Conservation (phyloP, 2,329 filamentous ascomycete genomes). For the Aspergillus brunneoviolaceus region DNA sequence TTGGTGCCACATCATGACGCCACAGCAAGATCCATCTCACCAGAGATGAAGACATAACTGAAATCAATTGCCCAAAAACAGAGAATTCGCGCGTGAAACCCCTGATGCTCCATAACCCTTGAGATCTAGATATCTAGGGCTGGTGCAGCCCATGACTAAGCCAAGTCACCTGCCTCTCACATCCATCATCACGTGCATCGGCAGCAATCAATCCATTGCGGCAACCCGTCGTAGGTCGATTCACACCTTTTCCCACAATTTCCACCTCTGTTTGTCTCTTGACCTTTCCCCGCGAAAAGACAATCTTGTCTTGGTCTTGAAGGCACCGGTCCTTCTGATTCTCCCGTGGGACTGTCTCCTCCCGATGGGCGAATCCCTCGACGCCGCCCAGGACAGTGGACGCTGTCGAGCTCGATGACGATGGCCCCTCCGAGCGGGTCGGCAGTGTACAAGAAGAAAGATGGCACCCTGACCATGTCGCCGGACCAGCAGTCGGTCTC, state of each 20-base stretch:
- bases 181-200: neutral
- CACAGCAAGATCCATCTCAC: no score
- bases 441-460: conserved; percentile 91
- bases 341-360: conserved; percentile 21
- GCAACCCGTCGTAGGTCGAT: neutral
- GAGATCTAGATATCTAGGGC: neutral
- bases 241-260: neutral
- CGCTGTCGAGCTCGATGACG: conserved; percentile 36
- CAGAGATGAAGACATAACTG: no score
- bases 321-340: conserved; percentile 22
- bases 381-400: conserved; percentile 38
- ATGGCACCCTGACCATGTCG: conserved; percentile 77
- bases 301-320: conserved; percentile 9
- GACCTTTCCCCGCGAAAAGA: neutral
- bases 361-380: conserved; percentile 38
- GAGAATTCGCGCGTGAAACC: no score
- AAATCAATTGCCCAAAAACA: no score
- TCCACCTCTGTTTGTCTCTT: neutral
- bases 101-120: neutral
- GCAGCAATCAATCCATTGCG: neutral
- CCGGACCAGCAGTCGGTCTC: conserved; percentile 70
- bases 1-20: no score
- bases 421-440: conserved; percentile 59
- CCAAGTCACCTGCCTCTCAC: neutral
- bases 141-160: neutral